phyloP scores from a whole-genome alignment of 495 filamentous ascomycete genomes.

The Talaromyces nanjingensis region DNA sequence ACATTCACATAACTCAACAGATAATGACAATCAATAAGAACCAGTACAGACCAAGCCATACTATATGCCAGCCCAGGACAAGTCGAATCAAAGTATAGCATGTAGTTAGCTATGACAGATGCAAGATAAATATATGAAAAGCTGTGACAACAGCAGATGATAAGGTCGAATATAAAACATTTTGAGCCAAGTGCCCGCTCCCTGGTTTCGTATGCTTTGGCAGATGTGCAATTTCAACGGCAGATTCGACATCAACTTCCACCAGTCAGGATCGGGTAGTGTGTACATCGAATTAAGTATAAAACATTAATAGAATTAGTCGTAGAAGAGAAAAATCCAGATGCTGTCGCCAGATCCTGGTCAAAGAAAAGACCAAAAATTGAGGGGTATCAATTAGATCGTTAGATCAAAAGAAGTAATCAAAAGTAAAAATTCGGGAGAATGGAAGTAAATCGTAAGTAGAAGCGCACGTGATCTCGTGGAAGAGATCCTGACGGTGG shows the following conservation, averaged over 20 bases:
- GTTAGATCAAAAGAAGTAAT: slow-evolving; percentile 9
- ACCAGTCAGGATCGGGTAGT: background rate
- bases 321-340: background rate
- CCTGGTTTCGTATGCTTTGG: background rate
- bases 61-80: background rate
- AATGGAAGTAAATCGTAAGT: slow-evolving; percentile 1
- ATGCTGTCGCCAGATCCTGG: slow-evolving; percentile 8
- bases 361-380: slow-evolving; percentile 3
- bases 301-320: slow-evolving; percentile 7
- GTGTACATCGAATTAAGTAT: slow-evolving; percentile 7
- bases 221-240: background rate
- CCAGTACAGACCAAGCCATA: background rate
- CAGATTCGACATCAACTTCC: background rate
- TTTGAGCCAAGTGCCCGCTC: background rate
- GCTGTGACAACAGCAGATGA: slow-evolving; percentile 1
- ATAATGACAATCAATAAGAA: background rate
- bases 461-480: slow-evolving; percentile 9
- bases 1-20: background rate
- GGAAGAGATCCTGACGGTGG: slow-evolving; percentile 6
- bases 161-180: background rate
- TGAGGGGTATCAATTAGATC: slow-evolving; percentile 10
- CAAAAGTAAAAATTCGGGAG: background rate
- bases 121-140: background rate
- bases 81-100: background rate
- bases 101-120: background rate